These are phyloP conservation scores for Cadophora malorum DNA, from an alignment of 2,329 filamentous ascomycete species.

Conservation along the genomic window DNA sequence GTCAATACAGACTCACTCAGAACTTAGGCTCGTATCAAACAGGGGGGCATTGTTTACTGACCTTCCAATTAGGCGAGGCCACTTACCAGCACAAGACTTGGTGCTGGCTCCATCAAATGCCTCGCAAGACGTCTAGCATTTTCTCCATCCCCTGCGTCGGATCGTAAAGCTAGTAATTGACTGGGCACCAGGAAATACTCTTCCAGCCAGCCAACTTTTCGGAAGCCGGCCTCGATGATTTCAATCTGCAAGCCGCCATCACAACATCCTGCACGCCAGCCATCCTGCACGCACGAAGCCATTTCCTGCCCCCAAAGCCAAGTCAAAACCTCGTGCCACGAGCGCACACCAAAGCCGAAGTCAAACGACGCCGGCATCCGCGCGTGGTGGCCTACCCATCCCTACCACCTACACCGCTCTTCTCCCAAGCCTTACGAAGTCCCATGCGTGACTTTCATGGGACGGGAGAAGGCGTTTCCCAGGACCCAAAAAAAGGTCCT, in stretches of 20 bases:
- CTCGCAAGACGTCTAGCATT: not conserved
- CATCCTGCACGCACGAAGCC: slow-evolving; percentile 9
- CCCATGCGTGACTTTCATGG: slow-evolving; percentile 11
- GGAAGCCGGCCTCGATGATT: not conserved
- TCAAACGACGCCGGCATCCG: slow-evolving; percentile 11
- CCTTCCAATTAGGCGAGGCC: not conserved
- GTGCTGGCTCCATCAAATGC: not conserved
- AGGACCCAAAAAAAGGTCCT: slow-evolving; percentile 2
- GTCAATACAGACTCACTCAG: not conserved
- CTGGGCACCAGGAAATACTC: not conserved
- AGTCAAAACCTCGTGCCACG: not conserved
- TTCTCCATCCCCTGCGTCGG: not conserved
- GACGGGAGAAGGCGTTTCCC: slow-evolving; percentile 15
- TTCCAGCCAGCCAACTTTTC: not conserved
- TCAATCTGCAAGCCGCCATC: slow-evolving; percentile 3
- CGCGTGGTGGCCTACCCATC: not conserved
- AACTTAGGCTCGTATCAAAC: not conserved
- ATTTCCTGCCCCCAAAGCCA: slow-evolving; percentile 14
- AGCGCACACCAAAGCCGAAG: slow-evolving; percentile 4
- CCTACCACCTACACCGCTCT: slow-evolving; percentile 9
- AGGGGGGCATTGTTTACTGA: not conserved
- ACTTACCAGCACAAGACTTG: not conserved
- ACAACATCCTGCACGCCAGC: not conserved
- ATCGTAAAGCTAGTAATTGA: not conserved
- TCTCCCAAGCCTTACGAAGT: not conserved